Conservation (phyloP, 2,329 filamentous ascomycete genomes). For the Trichoderma harzianum region DNA sequence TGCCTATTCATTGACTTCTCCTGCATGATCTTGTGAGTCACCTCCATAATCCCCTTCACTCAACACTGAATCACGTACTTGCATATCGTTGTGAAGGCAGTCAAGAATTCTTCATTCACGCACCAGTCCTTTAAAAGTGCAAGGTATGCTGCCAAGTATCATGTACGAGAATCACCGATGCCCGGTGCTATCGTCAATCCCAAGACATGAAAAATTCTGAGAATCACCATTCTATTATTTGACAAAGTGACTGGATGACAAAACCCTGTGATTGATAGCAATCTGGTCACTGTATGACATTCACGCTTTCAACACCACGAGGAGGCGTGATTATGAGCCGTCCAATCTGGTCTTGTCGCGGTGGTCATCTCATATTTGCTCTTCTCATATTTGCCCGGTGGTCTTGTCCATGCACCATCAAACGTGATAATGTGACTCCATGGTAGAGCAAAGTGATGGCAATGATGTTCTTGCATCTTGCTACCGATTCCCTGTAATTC, state of each 20-base stretch:
- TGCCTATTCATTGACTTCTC: background rate
- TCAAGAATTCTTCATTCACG: too few relatives aligned
- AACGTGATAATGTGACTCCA: background rate
- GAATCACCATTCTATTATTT: background rate
- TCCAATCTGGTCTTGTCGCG: background rate
- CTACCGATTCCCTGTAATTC: background rate
- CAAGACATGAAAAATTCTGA: too few relatives aligned
- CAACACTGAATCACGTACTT: background rate
- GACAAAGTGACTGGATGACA: too few relatives aligned
- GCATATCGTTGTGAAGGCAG: too few relatives aligned
- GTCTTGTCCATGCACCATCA: background rate
- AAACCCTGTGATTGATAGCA: too few relatives aligned
- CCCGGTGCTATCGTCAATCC: too few relatives aligned
- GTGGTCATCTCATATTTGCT: background rate
- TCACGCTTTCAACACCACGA: background rate
- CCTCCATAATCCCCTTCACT: too few relatives aligned
- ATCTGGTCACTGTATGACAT: background rate
- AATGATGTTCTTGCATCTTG: background rate
- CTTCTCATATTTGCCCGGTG: background rate
- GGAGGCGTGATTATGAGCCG: background rate
- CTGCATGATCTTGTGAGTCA: background rate
- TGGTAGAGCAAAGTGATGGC: background rate
- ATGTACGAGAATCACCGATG: too few relatives aligned
- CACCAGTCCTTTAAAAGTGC: too few relatives aligned
- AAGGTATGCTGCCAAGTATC: too few relatives aligned